Base-by-base conservation (phyloP, 2,329 filamentous ascomycete species). In the Verruconis gallopava region DNA sequence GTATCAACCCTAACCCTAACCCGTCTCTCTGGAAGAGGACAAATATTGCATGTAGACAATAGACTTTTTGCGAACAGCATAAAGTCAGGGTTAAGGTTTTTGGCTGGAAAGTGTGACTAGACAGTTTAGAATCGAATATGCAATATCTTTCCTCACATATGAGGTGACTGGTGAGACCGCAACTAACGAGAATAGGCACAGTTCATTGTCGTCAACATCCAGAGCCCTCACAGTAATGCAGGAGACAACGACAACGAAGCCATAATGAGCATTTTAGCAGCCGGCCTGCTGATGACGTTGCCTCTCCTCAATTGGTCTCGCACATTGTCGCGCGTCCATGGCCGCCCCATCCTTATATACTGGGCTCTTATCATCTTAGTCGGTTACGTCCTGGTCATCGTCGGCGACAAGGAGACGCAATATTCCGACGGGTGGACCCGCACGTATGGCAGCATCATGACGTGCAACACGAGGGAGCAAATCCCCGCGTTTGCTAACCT, bases 281-380 rank as follows among this genome's bases (percentile, higher is more conserved):
- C 25, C 11, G 25, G 25, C 25, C 13, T 30, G 25, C 25, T 30
- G 11, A 30, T 30, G 25, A 13, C 25, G 11, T 11, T 30, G 25
- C 25, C 25, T 11, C 13, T 30, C 11, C 11, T 30, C 11, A 30
- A 30, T 13, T 30, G 25, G 25, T 30, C 25, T 13, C 25, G 25
- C 25, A 30, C 25, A 13, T 13, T 30, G 25, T 11, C 11, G 25
- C 25, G 25, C 25, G 11, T 30, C 25, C 11, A 37, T 11, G 34
- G 11, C 12, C 34, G 34, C 9, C 34, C 34, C 12, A 12, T 37
- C 12, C 11, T 37, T 9, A 37, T 37, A 11, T 37, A 37, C 34
- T 37, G 34, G 34, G 34, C 34, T 11, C 12, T 37, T 17, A 37
- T 37, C 34, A 17, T 37, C 11, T 37, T 37, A 11, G 15, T 37